These are phyloP conservation scores for Syncephalastrum sp. DNA, from an alignment of 371 early-diverging fungal species.

Conservation along the genomic window DNA sequence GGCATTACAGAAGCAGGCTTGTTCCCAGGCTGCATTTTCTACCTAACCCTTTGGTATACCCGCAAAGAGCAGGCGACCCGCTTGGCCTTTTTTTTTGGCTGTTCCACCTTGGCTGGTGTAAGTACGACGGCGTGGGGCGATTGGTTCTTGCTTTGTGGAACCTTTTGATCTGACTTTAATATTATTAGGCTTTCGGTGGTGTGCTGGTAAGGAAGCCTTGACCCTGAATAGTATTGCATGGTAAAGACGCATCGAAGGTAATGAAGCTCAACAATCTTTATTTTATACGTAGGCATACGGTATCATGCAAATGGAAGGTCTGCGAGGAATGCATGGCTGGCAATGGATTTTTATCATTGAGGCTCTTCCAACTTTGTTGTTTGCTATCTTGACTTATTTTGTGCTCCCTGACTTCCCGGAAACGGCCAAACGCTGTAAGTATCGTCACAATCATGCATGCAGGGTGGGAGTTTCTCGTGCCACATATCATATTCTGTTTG, in stretches of 20 bases:
- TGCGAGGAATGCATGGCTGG: slow-evolving; percentile 46
- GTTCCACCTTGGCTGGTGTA: slow-evolving; percentile 68
- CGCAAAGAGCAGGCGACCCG: slow-evolving; percentile 72
- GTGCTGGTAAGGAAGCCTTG: slow-evolving; percentile 32
- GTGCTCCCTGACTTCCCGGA: slow-evolving; percentile 73
- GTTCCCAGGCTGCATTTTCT: slow-evolving; percentile 41
- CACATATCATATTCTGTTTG: too few relatives aligned
- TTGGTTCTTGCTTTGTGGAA: slow-evolving; percentile 2
- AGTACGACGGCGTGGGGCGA: slow-evolving; percentile 10
- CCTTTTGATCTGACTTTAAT: not conserved
- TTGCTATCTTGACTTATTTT: slow-evolving; percentile 58
- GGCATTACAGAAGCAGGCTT: slow-evolving; percentile 42
- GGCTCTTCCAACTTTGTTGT: slow-evolving; percentile 65
- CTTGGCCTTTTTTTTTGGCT: slow-evolving; percentile 67
- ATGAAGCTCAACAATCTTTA: not conserved
- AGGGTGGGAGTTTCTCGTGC: too few relatives aligned
- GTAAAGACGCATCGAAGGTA: not conserved
- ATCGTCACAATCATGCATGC: too few relatives aligned
- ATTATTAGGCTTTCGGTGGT: slow-evolving; percentile 49
- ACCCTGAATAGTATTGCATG: not conserved
- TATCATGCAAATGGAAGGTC: slow-evolving; percentile 60
- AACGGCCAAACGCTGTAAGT: slow-evolving; percentile 39
- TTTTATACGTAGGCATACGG: slow-evolving; percentile 43
- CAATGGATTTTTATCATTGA: slow-evolving; percentile 78
- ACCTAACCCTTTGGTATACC: slow-evolving; percentile 50